Conservation (phyloP, 176 grass and related monocot genomes). For the Thinopyrum elongatum region DNA sequence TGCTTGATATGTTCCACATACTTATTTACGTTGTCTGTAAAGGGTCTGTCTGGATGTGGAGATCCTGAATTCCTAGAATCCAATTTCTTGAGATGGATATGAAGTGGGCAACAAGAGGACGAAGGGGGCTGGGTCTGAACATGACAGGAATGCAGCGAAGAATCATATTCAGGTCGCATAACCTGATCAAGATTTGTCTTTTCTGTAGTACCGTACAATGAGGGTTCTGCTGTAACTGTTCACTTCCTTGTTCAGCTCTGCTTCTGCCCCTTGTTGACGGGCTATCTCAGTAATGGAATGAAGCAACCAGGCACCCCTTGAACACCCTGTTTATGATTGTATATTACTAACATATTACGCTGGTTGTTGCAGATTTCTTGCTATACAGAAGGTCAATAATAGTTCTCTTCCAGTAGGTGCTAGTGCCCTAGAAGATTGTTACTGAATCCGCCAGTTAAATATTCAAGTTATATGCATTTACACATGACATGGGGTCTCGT, state of each 20-base stretch:
- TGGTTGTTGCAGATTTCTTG: conserved; percentile 44
- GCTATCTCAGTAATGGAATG: conserved; percentile 15
- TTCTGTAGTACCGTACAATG: conserved; percentile 24
- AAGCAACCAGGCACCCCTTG: conserved; percentile 51
- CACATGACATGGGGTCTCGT: conserved; percentile 92
- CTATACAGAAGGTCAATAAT: conserved; percentile 19
- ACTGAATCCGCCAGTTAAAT: conserved; percentile 11
- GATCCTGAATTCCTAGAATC: conserved; percentile 45
- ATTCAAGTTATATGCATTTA: conserved; percentile 93
- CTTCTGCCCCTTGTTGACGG: conserved; percentile 2
- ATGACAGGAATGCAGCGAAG: conserved; percentile 34
- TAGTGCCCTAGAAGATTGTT: conserved; percentile 23
- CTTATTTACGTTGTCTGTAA: conserved; percentile 59
- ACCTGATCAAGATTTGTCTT: conserved; percentile 48
- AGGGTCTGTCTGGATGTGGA: conserved; percentile 64
- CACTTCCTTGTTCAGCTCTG: conserved; percentile 51
- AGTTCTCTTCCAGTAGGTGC: conserved; percentile 13
- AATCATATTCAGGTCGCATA: conserved; percentile 43
- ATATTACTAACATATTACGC: conserved; percentile 30
- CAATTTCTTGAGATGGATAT: conserved; percentile 54
- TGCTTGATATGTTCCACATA: conserved; percentile 31
- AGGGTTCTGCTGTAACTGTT: conserved; percentile 38
- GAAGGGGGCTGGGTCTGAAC: conserved; percentile 35
- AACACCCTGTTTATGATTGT: conserved; percentile 10
- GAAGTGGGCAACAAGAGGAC: conserved; percentile 54